A percentile compares a stretch with the other conserved stretches of the same genome.
These are phyloP conservation scores for Auriscalpium microsporum DNA, from an alignment of 768 basidiomycete species.

Conservation along the genomic window DNA sequence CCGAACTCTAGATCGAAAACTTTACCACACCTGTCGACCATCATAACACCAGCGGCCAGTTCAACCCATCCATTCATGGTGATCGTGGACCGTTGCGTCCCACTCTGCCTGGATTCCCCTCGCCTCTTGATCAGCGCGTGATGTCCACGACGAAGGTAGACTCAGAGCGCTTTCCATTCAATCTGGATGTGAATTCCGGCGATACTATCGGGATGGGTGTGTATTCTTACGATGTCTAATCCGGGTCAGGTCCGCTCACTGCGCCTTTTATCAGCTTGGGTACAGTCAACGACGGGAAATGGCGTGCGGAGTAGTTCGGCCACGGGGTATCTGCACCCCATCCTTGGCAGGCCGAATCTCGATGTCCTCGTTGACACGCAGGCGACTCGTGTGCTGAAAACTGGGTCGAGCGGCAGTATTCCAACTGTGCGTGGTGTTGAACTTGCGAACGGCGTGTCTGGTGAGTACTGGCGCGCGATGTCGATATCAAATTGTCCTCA, in stretches of 20 bases:
- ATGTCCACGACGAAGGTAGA: not conserved
- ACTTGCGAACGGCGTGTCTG: not conserved
- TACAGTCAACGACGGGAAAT: not conserved
- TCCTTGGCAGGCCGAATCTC: not conserved
- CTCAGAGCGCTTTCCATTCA: not conserved
- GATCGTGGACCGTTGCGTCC: constrained; percentile 4
- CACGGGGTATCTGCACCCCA: constrained; percentile 1
- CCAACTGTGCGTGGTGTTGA: constrained; percentile 1
- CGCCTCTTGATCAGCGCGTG: constrained; percentile 1
- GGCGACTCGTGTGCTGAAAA: not conserved
- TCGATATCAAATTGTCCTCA: not conserved
- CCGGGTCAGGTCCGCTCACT: too few relatives aligned
- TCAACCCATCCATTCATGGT: constrained; percentile 5
- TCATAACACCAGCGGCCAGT: constrained; percentile 6
- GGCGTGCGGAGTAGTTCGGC: not conserved
- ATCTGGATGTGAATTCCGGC: not conserved
- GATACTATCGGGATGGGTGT: not conserved
- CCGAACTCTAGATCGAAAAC: constrained; percentile 3
- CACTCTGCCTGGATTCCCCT: constrained; percentile 2
- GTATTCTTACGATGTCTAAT: not conserved
- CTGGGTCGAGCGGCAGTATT: not conserved
- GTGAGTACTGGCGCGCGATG: not conserved
- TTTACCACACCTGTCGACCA: constrained; percentile 7
- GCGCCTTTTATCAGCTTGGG: not conserved
- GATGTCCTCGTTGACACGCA: constrained; percentile 1